phyloP scores from a whole-genome alignment of 2,329 filamentous ascomycete genomes.

The Tolypocladium pustulatum region DNA sequence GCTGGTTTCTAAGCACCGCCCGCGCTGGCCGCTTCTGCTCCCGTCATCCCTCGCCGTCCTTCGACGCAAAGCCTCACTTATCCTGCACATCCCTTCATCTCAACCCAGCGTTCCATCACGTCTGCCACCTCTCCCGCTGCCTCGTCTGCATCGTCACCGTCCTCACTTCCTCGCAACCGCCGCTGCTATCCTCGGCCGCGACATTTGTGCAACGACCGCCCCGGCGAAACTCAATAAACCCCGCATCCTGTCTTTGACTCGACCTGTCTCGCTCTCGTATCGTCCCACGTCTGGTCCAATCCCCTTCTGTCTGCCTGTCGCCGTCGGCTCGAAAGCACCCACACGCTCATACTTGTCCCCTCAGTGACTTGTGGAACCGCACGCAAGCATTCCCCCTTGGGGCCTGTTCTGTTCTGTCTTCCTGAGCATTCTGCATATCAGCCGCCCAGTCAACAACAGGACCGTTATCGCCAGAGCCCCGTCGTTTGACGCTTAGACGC shows the following conservation, averaged over 20 bases:
- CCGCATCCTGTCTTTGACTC: neutral
- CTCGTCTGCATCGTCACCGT: neutral
- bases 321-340: neutral
- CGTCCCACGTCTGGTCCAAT: neutral
- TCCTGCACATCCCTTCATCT: neutral
- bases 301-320: neutral
- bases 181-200: neutral
- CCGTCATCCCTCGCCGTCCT: neutral
- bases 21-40: neutral
- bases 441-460: neutral
- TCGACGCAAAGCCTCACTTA: neutral
- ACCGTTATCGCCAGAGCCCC: neutral
- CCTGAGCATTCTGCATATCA: neutral
- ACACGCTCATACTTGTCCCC: neutral
- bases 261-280: neutral
- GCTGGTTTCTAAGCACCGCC: conserved; percentile 1
- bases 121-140: neutral
- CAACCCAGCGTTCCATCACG: neutral
- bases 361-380: neutral
- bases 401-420: neutral
- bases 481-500: neutral
- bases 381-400: neutral
- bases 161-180: neutral
- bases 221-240: neutral
- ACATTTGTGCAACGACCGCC: neutral